phyloP scores from a whole-genome alignment of 495 filamentous ascomycete species.

The Penicillium longicatenatum region DNA sequence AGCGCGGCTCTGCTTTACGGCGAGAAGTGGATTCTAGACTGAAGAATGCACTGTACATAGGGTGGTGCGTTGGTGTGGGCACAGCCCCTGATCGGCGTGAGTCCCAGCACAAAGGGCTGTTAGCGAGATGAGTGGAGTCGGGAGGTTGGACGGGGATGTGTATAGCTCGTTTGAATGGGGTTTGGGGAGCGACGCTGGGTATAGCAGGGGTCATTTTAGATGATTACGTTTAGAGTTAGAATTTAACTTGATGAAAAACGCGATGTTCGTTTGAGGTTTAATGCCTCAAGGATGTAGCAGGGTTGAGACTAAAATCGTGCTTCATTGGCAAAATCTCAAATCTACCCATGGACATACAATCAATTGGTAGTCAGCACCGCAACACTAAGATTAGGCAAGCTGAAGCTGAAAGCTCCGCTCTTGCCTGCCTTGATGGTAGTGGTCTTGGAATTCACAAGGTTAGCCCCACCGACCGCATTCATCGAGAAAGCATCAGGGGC shows the following conservation, averaged over 20 bases:
- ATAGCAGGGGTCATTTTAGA: too few species aligned
- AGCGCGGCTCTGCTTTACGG: background rate
- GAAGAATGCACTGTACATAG: background rate
- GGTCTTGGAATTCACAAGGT: conserved; percentile 48
- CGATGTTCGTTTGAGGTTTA: too few species aligned
- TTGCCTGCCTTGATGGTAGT: conserved; percentile 44
- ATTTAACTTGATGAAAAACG: too few species aligned
- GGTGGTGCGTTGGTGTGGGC: background rate
- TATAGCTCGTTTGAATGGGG: background rate
- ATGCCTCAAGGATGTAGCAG: too few species aligned
- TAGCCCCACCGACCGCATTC: conserved; percentile 41
- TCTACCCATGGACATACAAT: background rate
- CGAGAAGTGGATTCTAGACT: background rate
- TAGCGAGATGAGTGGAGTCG: conserved; percentile 5
- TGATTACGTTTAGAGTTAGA: too few species aligned
- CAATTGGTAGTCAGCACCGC: conserved; percentile 46
- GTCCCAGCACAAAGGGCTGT: background rate
- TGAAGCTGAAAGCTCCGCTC: conserved; percentile 50
- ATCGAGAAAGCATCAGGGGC: conserved; percentile 45
- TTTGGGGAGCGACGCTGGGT: background rate
- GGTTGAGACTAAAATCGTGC: background rate
- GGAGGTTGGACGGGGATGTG: background rate
- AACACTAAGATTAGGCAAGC: conserved; percentile 52
- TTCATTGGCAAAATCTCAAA: background rate
- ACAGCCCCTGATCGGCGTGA: background rate